Evolutionary conservation across 768 basidiomycete species (phyloP).

Genomic region (Boletus sp.): DNA sequence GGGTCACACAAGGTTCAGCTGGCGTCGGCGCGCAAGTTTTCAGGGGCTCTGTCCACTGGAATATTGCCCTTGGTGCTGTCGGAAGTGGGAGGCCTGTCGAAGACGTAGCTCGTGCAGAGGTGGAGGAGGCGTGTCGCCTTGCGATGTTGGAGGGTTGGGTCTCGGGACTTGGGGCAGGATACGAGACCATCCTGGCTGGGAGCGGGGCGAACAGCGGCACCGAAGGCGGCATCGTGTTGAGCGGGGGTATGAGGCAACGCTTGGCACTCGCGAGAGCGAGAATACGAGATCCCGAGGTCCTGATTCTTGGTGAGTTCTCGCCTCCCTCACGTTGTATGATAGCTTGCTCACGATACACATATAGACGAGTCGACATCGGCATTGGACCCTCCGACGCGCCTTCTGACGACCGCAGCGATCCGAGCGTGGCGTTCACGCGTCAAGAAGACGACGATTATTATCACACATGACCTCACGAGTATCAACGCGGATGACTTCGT

Average conservation of each 20-base stretch:
- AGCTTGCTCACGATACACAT: background rate
- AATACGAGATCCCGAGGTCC: constrained; percentile 80
- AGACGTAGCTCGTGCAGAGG: constrained; percentile 62
- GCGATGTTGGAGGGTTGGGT: constrained; percentile 90
- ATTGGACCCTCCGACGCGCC: constrained; percentile 82
- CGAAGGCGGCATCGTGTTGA: constrained; percentile 67
- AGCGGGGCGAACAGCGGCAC: constrained; percentile 41
- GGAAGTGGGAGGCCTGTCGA: constrained; percentile 43
- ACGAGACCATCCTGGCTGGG: constrained; percentile 66
- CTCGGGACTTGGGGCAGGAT: constrained; percentile 78
- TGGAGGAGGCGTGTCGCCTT: constrained; percentile 77
- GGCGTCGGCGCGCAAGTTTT: constrained; percentile 47
- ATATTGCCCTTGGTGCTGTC: constrained; percentile 76
- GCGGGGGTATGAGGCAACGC: constrained; percentile 91
- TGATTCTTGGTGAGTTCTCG: constrained; percentile 77
- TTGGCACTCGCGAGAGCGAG: constrained; percentile 86
- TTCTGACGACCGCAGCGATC: constrained; percentile 77
- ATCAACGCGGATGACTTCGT: constrained; percentile 79
- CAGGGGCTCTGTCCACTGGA: constrained; percentile 78
- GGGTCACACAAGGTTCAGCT: constrained; percentile 77
- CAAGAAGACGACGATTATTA: constrained; percentile 58
- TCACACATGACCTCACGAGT: constrained; percentile 93
- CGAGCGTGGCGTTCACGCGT: constrained; percentile 55
- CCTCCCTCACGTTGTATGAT: background rate
- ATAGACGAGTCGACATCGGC: constrained; percentile 81